A percentile compares a stretch with the other conserved stretches of the same genome.
Evolutionary conservation across 2,329 filamentous ascomycete genomes (phyloP).

Genomic region (Cordyceps militaris): DNA sequence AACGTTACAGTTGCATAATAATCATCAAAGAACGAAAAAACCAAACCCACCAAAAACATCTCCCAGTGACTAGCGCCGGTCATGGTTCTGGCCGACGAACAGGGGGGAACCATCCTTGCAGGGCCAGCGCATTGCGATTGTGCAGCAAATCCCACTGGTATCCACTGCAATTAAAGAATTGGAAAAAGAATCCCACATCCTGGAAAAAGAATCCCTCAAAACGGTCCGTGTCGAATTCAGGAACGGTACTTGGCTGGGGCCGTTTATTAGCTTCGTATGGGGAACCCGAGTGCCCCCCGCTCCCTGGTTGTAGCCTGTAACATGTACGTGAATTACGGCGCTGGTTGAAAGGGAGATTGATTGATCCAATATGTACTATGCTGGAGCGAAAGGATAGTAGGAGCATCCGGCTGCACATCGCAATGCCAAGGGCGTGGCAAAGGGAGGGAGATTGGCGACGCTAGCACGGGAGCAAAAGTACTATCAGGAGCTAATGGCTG

Average conservation of each 20-base stretch:
- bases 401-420: constrained; percentile 1
- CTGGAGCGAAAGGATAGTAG: too few species aligned
- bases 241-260: not conserved
- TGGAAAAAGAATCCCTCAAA: not conserved
- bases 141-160: constrained; percentile 9
- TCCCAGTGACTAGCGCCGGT: not conserved
- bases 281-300: not conserved
- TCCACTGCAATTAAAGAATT: constrained; percentile 10
- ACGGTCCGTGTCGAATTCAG: not conserved
- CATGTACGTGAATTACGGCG: too few species aligned
- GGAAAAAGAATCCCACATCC: not conserved
- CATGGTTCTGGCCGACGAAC: not conserved
- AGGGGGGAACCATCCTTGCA: not conserved
- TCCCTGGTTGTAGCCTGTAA: too few species aligned
- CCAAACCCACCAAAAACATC: not conserved
- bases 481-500: too few species aligned
- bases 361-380: too few species aligned
- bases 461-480: not conserved
- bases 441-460: constrained; percentile 11
- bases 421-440: constrained; percentile 1
- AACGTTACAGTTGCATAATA: not conserved
- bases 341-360: too few species aligned
- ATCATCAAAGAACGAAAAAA: not conserved
- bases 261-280: not conserved
- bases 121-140: constrained; percentile 7